These are phyloP conservation scores for Chytriomyces confervae DNA, from an alignment of 192 early-diverging fungal genomes.

Conservation along the genomic window DNA sequence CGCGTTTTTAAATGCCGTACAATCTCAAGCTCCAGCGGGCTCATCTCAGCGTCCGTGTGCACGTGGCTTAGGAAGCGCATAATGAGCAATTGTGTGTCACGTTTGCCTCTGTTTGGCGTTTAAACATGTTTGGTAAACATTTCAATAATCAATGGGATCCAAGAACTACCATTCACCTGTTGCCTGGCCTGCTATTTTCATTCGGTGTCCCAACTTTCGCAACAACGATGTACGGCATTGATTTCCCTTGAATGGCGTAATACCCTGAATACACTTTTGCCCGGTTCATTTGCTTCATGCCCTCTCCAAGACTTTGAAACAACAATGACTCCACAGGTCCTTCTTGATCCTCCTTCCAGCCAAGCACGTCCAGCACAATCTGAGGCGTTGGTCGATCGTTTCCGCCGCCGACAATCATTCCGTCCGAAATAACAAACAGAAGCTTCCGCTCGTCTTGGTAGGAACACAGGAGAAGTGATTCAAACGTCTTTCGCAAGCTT, in stretches of 20 bases:
- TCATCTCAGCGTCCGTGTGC: conserved; percentile 70
- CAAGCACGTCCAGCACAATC: conserved; percentile 89
- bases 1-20: conserved; percentile 84
- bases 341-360: conserved; percentile 66
- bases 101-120: conserved; percentile 77
- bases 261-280: conserved; percentile 92
- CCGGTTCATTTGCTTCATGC: conserved; percentile 81
- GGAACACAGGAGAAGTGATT: conserved; percentile 68
- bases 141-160: conserved; percentile 53
- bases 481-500: conserved; percentile 78
- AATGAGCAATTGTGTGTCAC: conserved; percentile 79
- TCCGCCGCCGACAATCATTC: conserved; percentile 85
- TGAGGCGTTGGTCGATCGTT: conserved; percentile 88
- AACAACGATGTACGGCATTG: conserved; percentile 85
- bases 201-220: conserved; percentile 85
- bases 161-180: neutral
- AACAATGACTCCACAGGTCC: conserved; percentile 58
- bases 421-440: conserved; percentile 86
- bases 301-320: conserved; percentile 85
- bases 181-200: conserved; percentile 69
- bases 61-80: conserved; percentile 77
- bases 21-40: conserved; percentile 80
- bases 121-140: neutral
- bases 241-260: conserved; percentile 75
- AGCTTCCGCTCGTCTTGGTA: conserved; percentile 86